Conservation (phyloP, 768 basidiomycete species). For the Agaricus blazei region DNA sequence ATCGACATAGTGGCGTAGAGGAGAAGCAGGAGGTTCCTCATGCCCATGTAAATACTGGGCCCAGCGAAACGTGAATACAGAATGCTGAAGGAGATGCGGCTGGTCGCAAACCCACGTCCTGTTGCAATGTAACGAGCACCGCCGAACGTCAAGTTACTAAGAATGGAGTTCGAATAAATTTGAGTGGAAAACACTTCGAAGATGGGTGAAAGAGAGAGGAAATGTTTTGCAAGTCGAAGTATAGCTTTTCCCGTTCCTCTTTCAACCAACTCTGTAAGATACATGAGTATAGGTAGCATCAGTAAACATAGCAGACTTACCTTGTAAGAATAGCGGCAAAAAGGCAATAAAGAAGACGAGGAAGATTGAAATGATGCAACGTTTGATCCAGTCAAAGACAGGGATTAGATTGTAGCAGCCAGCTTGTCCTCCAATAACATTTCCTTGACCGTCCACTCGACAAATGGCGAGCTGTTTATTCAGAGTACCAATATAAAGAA, state of each 20-base stretch:
- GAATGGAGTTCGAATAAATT: conserved; percentile 95
- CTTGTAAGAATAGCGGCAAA: conserved; percentile 93
- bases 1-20: conserved; percentile 89
- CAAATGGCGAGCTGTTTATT: conserved; percentile 93
- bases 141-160: conserved; percentile 96
- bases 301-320: conserved; percentile 34
- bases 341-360: conserved; percentile 98
- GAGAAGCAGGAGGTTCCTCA: conserved; percentile 87
- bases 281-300: not conserved
- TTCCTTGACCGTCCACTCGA: conserved; percentile 73
- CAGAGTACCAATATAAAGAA: conserved; percentile 92
- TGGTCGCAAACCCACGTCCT: conserved; percentile 97
- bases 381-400: conserved; percentile 97
- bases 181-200: conserved; percentile 99
- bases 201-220: conserved; percentile 92
- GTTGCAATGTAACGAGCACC: conserved; percentile 99
- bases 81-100: conserved; percentile 92
- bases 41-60: conserved; percentile 98
- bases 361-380: conserved; percentile 96
- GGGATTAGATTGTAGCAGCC: conserved; percentile 97
- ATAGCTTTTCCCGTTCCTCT: conserved; percentile 93
- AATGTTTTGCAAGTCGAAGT: conserved; percentile 92
- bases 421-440: conserved; percentile 77
- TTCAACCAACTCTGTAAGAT: conserved; percentile 81
- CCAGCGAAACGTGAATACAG: conserved; percentile 98